Conservation (phyloP, 495 filamentous ascomycete genomes). For the Neurospora cerealis region DNA sequence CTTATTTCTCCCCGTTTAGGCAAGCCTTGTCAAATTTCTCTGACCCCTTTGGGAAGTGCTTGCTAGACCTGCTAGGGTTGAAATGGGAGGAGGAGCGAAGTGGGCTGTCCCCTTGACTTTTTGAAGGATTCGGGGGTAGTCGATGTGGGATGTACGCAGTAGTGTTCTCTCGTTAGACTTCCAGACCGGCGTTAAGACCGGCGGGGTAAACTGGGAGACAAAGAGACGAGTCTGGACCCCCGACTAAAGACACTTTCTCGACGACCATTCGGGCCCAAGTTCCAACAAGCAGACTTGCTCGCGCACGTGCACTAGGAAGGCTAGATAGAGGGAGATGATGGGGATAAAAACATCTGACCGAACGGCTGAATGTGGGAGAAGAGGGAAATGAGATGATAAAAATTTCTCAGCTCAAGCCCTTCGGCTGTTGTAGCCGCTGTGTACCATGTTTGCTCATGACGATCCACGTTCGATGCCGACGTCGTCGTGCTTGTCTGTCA, state of each 20-base stretch:
- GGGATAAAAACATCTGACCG: neutral
- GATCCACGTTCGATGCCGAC: neutral
- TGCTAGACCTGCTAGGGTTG: neutral
- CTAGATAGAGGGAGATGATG: neutral
- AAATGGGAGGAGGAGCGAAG: neutral
- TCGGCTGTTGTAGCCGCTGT: neutral
- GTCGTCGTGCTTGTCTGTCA: neutral
- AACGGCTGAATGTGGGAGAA: neutral
- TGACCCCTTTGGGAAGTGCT: neutral
- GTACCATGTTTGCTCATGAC: neutral
- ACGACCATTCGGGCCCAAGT: neutral
- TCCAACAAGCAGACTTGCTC: neutral
- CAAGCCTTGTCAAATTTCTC: neutral
- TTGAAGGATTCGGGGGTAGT: neutral
- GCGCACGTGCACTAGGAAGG: neutral
- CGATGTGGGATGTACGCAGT: neutral
- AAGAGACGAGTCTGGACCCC: neutral
- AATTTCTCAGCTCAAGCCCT: neutral
- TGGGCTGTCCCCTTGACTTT: neutral
- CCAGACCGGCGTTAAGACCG: neutral
- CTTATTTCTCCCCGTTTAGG: neutral
- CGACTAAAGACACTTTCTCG: neutral
- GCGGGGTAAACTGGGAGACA: neutral
- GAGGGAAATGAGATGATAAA: neutral
- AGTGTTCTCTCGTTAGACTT: neutral